Evolutionary conservation across 2,329 filamentous ascomycete genomes (phyloP), one percentile per base, ranked within the genome.

Genomic region (Hypoxylon sp.): DNA sequence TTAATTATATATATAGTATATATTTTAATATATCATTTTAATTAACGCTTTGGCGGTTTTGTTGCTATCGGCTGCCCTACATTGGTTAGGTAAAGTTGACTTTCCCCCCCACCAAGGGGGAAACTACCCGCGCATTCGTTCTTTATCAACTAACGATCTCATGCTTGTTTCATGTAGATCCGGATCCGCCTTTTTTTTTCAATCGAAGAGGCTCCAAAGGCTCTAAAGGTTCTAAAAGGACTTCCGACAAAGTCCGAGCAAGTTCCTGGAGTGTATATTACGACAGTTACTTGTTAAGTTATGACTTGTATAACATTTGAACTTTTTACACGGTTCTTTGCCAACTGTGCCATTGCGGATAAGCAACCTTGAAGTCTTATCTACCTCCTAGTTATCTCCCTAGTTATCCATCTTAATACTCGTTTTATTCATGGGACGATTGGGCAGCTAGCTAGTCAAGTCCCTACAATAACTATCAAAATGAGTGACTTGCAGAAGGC

Each of bases 401-500:
- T n/a, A n/a, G n/a, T n/a, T n/a, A 23, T n/a, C 43, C 32, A 30
- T 45, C 21, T 19, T 41, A 38, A 9, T 48, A 45, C 38, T 46
- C 19, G 19, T 53, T 57, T 30, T 21, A 11, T 59, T 38, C 14
- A 62, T 59, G 43, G 21, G 48, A 56, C 50, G 50, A 60, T 67
- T 46, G 57, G 61, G 58, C 43, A 46, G 58, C 48, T 52, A 55
- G 23, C 30, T 34, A 51, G 13, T 28, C 28, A 30, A 30, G 28
- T 41, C 21, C 21, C 10, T 21, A 28, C 50, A 19, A 46, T 46
- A 46, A 56, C 10, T 30, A 43, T 34, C 41, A 63, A 32, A 41
- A 97, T 97, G 93, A 95, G 92, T 78, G 90, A 94, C 74, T 86
- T 95, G 65, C 92, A 94, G 79, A 90, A 90, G 79, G 86, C 90